These are phyloP conservation scores for cucumber (Cucumis sativus) DNA, from an alignment of 306 rosid genomes.

Conservation along the genomic window DNA sequence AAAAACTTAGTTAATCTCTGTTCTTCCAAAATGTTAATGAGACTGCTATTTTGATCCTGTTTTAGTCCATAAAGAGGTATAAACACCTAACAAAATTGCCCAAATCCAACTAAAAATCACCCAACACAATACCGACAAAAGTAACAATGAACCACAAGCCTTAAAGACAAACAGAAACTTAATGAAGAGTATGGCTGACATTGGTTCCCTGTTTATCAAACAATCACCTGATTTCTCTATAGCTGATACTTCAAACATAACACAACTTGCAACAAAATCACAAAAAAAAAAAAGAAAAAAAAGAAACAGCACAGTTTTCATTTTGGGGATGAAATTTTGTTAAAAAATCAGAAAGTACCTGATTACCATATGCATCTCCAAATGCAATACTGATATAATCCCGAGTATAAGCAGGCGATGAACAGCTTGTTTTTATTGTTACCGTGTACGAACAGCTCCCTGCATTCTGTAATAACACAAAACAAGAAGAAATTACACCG, in stretches of 20 bases:
- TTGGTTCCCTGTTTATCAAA: background rate
- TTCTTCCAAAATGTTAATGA: background rate
- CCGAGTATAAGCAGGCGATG: slow-evolving; percentile 55
- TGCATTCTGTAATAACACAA: slow-evolving; percentile 20
- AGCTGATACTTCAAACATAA: background rate
- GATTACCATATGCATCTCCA: slow-evolving; percentile 83
- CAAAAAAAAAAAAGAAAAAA: background rate
- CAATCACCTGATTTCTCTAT: background rate
- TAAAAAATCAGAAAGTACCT: slow-evolving; percentile 29
- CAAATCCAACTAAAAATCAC: background rate
- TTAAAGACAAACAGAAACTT: background rate
- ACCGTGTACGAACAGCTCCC: slow-evolving; percentile 51
- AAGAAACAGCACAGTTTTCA: background rate
- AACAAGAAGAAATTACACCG: background rate
- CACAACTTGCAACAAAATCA: background rate
- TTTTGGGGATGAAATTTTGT: background rate
- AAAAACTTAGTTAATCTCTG: background rate
- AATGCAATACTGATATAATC: slow-evolving; percentile 68
- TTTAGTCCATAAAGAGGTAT: background rate
- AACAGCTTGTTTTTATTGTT: slow-evolving; percentile 60
- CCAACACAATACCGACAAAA: background rate
- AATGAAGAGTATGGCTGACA: background rate
- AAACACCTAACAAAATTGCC: background rate
- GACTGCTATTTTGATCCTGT: background rate
- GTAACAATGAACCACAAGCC: background rate